phyloP scores from a whole-genome alignment of 2,329 filamentous ascomycete species.

The Thelonectria olida region DNA sequence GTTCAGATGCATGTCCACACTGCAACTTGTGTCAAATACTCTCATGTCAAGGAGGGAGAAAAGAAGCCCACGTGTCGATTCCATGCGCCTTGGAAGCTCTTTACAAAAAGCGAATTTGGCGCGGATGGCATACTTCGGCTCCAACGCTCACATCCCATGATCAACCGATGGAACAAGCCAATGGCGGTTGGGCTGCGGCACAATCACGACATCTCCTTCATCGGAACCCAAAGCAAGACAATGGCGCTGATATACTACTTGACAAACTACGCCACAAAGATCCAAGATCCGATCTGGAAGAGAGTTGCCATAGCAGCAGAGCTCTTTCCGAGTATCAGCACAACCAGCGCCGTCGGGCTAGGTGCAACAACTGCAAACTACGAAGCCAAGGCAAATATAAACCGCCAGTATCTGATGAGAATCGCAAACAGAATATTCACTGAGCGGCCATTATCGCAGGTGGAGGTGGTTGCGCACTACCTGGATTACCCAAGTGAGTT shows the following conservation, averaged over 20 bases:
- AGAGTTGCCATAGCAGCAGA: not conserved
- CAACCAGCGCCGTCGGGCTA: not conserved
- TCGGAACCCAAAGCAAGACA: constrained; percentile 10
- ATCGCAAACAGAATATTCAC: constrained; percentile 8
- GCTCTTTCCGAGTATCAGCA: not conserved
- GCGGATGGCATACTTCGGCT: constrained; percentile 5
- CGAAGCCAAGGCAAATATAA: constrained; percentile 1
- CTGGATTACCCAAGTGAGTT: constrained; percentile 2
- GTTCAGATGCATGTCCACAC: constrained; percentile 5
- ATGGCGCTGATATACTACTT: no score
- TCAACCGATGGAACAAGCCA: constrained; percentile 4
- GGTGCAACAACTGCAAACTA: not conserved
- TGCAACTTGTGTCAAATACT: constrained; percentile 14
- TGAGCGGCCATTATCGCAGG: no score
- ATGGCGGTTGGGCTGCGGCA: not conserved
- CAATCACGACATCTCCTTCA: constrained; percentile 18
- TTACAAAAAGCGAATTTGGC: constrained; percentile 1
- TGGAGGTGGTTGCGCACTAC: not conserved
- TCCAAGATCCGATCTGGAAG: constrained; percentile 15
- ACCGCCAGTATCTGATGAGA: constrained; percentile 3
- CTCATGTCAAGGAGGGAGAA: not conserved
- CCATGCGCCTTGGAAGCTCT: constrained; percentile 7
- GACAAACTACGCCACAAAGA: constrained; percentile 15
- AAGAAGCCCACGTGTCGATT: constrained; percentile 5
- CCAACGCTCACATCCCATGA: not conserved